These are phyloP conservation scores for Sarocladium oryzae DNA, from an alignment of 2,329 filamentous ascomycete species.

Conservation along the genomic window DNA sequence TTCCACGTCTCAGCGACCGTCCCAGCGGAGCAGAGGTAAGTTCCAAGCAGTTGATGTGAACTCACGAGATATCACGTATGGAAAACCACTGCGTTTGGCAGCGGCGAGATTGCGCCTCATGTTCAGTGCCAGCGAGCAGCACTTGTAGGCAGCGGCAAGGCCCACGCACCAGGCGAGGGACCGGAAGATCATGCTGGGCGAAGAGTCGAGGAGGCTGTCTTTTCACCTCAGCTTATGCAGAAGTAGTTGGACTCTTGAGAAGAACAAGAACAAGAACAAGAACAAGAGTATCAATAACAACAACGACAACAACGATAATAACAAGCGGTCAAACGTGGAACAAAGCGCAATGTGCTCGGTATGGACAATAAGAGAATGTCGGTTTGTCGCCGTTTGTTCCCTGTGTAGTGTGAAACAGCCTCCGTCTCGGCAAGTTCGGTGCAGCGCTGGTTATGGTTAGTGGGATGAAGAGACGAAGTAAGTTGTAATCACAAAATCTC, in stretches of 20 bases:
- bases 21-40: no score
- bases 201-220: neutral
- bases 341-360: neutral
- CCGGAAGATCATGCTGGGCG: neutral
- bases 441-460: neutral
- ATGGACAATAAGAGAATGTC: neutral
- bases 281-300: no score
- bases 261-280: no score
- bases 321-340: no score
- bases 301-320: no score
- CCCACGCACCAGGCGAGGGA: neutral
- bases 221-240: no score
- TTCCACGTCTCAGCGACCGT: no score
- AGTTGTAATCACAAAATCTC: no score
- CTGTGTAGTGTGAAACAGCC: neutral
- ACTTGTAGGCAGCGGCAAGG: neutral
- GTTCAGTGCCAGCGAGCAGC: neutral
- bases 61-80: constrained; percentile 49
- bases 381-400: neutral
- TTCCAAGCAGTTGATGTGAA: no score
- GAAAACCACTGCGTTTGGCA: constrained; percentile 44
- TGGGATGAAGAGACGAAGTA: neutral
- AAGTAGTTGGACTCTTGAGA: no score
- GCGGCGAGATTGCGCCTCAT: constrained; percentile 34
- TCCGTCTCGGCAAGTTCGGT: neutral